Conservation (phyloP, 192 early-diverging fungal genomes). For the Rhizophlyctis rosea region DNA sequence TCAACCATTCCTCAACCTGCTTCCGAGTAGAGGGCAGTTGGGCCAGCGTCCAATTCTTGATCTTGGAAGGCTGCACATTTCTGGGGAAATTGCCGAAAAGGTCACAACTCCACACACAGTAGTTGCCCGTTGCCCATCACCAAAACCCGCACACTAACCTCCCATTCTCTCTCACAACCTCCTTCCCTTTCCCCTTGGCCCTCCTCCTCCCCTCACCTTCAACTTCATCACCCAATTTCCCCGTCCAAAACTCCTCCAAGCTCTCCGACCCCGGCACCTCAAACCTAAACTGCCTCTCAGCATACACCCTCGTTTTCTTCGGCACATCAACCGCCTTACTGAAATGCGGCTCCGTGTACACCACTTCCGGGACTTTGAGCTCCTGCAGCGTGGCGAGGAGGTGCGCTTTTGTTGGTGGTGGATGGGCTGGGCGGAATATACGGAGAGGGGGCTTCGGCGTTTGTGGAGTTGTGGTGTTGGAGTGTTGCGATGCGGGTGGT, state of each 20-base stretch:
- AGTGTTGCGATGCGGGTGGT: too few relatives aligned
- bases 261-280: conserved; percentile 20
- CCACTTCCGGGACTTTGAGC: conserved; percentile 27
- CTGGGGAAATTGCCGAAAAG: neutral
- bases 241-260: conserved; percentile 14
- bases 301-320: conserved; percentile 44
- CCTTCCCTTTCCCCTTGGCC: neutral
- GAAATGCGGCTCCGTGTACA: conserved; percentile 63
- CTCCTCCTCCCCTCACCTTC: neutral
- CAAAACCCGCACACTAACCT: neutral
- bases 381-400: conserved; percentile 33
- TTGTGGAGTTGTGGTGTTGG: too few relatives aligned
- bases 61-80: neutral
- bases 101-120: neutral
- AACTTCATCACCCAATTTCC: neutral
- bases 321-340: conserved; percentile 59
- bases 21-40: neutral
- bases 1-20: neutral
- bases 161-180: neutral
- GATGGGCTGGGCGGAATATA: conserved; percentile 15
- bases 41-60: neutral
- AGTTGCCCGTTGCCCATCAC: neutral
- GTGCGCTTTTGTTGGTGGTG: conserved; percentile 40
- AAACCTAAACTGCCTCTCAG: conserved; percentile 58
- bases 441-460: neutral